These are phyloP conservation scores for Delonix regia DNA, from an alignment of 306 rosid species.

Conservation along the genomic window DNA sequence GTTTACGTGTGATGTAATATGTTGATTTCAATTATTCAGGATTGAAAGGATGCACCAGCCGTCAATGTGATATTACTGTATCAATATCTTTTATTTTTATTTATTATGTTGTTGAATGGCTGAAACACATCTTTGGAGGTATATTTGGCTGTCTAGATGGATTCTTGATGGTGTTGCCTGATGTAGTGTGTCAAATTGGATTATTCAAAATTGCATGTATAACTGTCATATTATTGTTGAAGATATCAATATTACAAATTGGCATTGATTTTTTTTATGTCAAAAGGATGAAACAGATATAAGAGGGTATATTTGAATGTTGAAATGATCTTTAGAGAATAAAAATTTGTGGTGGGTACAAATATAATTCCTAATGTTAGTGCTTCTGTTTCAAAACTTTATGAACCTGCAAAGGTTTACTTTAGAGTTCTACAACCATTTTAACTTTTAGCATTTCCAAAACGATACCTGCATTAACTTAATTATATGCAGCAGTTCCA, in stretches of 20 bases:
- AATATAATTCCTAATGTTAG: background rate
- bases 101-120: background rate
- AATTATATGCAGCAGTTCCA: conserved; percentile 9
- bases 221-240: background rate
- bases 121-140: background rate
- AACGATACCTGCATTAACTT: background rate
- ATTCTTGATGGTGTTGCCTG: background rate
- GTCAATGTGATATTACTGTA: background rate
- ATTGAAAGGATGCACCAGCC: background rate
- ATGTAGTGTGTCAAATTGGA: background rate
- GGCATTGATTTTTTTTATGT: background rate
- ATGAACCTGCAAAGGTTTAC: background rate
- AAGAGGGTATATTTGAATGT: background rate
- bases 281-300: background rate
- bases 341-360: background rate
- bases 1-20: background rate
- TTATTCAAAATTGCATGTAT: background rate
- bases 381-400: background rate
- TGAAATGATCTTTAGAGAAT: background rate
- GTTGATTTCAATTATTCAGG: background rate
- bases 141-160: background rate
- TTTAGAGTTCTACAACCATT: background rate
- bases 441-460: background rate
- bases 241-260: background rate
- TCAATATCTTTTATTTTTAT: background rate